Base-by-base conservation (phyloP, 768 basidiomycete species). In the Russula sp. region DNA sequence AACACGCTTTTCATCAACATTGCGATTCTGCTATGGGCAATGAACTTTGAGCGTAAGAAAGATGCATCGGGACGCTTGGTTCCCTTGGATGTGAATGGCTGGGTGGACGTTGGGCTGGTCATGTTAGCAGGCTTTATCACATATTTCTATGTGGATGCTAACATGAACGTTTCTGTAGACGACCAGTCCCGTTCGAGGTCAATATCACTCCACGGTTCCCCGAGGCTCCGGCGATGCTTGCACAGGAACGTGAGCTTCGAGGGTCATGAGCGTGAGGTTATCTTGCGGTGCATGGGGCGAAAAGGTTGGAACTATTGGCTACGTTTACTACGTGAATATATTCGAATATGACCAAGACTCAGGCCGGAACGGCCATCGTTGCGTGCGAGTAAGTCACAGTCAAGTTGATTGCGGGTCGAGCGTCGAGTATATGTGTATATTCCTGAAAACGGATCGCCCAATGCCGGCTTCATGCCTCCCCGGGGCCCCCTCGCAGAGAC, bases 1-100 rank as follows among this genome's bases (percentile, higher is more conserved):
- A 24, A 36, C 22, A 24, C 53, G 22, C 53, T 54, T 36, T 54
- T 54, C 53, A 54, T 54, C 34, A 16, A 48, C 46, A 48, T 48
- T 22, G 46, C 46, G 46, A n/a, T 22, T 22, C 3, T 48, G 46
- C 46, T 48, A 5, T 48, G 46, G 46, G 46, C 46, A 5, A 48
- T n/a, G n/a, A 48, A 48, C 11, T 9, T 48, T 2, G 22, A 48
- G n/a, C n/a, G 46, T 13, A 48, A 13, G 46, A 48, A n/a, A 22
- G 46, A 48, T 13, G 46, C n/a, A 4, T 48, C 46, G 3, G 46
- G 46, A 1, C 10, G 46, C n/a, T 22, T 48, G n/a, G n/a, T 11
- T 48, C 46, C 46, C 10, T 22, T 48, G 46, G 46, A 48, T 22
- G 20, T 44, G 44, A 6, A 44, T n/a, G 20, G 44, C 44, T 44